A percentile compares a stretch with the other conserved stretches of the same genome.
phyloP scores from a whole-genome alignment of 352 stramenopile species.

The Pythium chondricola region DNA sequence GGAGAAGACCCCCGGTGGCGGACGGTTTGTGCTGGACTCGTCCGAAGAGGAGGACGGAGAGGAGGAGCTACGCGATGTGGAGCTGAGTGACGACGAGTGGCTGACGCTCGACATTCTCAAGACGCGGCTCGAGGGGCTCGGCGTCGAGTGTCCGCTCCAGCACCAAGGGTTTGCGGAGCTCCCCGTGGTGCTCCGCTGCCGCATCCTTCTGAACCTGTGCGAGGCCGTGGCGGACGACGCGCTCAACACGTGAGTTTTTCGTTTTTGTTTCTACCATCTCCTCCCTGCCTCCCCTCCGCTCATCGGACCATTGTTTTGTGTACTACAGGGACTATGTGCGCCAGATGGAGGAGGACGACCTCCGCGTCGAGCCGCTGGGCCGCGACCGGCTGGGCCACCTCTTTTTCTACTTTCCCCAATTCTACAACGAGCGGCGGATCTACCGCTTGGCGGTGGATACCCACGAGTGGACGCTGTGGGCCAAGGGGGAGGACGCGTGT shows the following conservation, averaged over 20 bases:
- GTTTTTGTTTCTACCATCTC: background rate
- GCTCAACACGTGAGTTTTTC: slow-evolving; percentile 48
- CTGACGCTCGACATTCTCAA: slow-evolving; percentile 24
- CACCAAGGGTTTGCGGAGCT: slow-evolving; percentile 73
- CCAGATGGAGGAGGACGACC: slow-evolving; percentile 83
- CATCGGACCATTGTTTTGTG: background rate
- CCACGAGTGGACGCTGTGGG: slow-evolving; percentile 66
- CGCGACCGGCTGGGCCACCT: slow-evolving; percentile 66
- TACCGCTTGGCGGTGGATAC: slow-evolving; percentile 52
- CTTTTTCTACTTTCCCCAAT: slow-evolving; percentile 85
- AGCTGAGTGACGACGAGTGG: slow-evolving; percentile 79
- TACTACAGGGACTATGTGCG: slow-evolving; percentile 65
- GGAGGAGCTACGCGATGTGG: slow-evolving; percentile 46
- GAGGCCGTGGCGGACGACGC: slow-evolving; percentile 78
- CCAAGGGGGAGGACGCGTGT: slow-evolving; percentile 65
- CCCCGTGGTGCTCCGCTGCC: slow-evolving; percentile 62
- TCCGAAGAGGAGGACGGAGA: slow-evolving; percentile 21
- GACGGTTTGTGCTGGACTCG: slow-evolving; percentile 59
- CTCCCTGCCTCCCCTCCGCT: too few species aligned
- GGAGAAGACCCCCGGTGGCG: slow-evolving; percentile 51
- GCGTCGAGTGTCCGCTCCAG: slow-evolving; percentile 32
- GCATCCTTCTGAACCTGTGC: slow-evolving; percentile 78
- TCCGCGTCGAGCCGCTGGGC: slow-evolving; percentile 68
- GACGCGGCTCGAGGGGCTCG: slow-evolving; percentile 23
- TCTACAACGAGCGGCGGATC: slow-evolving; percentile 77